Conservation (phyloP, 2,329 filamentous ascomycete species). For the Epichloe sibirici region DNA sequence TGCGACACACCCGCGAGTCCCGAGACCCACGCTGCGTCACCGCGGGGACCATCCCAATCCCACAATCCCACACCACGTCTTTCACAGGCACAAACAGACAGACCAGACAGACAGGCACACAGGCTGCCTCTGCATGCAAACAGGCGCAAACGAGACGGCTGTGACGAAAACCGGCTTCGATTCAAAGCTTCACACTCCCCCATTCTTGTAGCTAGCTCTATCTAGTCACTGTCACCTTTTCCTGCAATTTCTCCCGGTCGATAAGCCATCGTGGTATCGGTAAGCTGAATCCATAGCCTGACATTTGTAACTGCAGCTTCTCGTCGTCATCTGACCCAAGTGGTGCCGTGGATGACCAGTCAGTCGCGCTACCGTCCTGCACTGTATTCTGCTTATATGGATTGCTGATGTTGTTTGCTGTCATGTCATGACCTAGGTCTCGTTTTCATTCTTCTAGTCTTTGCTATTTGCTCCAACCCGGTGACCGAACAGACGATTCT, state of each 20-base stretch:
- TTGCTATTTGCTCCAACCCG: not conserved
- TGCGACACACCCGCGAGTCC: not conserved
- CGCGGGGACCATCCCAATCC: constrained; percentile 9
- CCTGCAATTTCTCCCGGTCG: too few species aligned
- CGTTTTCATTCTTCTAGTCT: not conserved
- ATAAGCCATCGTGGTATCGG: not conserved
- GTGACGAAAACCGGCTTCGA: not conserved
- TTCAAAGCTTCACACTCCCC: not conserved
- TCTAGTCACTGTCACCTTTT: not conserved
- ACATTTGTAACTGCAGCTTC: not conserved
- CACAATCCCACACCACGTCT: not conserved
- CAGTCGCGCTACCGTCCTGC: not conserved
- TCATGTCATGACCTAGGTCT: not conserved
- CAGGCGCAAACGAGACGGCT: not conserved
- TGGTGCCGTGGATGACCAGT: not conserved
- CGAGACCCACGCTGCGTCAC: constrained; percentile 11
- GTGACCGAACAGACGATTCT: not conserved
- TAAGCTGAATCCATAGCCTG: not conserved
- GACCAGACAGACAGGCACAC: not conserved
- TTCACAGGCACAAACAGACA: not conserved
- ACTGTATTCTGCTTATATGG: not conserved
- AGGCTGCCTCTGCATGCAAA: not conserved
- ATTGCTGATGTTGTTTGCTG: not conserved
- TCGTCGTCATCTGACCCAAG: not conserved
- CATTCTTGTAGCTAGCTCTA: not conserved